phyloP scores from a whole-genome alignment of 1,139 yeast genomes.

The Wickerhamomyces sp. region DNA sequence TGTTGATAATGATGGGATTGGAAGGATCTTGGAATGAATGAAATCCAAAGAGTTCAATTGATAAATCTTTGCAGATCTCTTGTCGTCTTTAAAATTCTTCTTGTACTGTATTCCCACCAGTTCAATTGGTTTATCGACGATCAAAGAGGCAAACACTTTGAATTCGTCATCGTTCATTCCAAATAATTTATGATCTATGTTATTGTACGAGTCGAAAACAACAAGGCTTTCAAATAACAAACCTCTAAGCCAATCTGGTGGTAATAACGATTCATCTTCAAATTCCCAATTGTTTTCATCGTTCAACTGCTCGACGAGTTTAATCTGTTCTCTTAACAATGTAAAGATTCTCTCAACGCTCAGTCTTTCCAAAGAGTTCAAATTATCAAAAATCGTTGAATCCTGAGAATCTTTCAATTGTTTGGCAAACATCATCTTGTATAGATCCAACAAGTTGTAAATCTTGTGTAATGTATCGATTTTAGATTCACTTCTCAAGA shows the following conservation, averaged over 20 bases:
- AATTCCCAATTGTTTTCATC: slow-evolving; percentile 16
- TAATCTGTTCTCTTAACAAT: slow-evolving; percentile 37
- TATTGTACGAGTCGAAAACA: slow-evolving; percentile 33
- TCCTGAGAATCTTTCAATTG: slow-evolving; percentile 15
- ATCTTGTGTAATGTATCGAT: slow-evolving; percentile 52
- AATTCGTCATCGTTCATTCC: slow-evolving; percentile 33
- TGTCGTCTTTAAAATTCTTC: slow-evolving; percentile 21
- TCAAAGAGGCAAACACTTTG: slow-evolving; percentile 29
- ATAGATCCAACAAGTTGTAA: slow-evolving; percentile 59
- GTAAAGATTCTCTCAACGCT: slow-evolving; percentile 39
- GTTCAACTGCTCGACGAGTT: slow-evolving; percentile 33
- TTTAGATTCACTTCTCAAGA: slow-evolving; percentile 60
- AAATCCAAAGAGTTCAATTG: slow-evolving; percentile 57
- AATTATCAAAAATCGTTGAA: slow-evolving; percentile 13
- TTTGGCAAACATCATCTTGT: slow-evolving; percentile 63
- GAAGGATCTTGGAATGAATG: slow-evolving; percentile 48
- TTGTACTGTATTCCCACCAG: slow-evolving; percentile 36
- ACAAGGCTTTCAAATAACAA: slow-evolving; percentile 47
- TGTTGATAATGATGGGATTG: slow-evolving; percentile 32
- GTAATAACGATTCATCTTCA: slow-evolving; percentile 43
- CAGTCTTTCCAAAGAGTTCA: slow-evolving; percentile 19
- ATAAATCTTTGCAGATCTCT: slow-evolving; percentile 31
- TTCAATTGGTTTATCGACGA: slow-evolving; percentile 46
- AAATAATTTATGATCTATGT: slow-evolving; percentile 30
- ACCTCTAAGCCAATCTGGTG: slow-evolving; percentile 72